Evolutionary conservation across 2,329 filamentous ascomycete genomes (phyloP).

Genomic region (Trichophyton equinum): DNA sequence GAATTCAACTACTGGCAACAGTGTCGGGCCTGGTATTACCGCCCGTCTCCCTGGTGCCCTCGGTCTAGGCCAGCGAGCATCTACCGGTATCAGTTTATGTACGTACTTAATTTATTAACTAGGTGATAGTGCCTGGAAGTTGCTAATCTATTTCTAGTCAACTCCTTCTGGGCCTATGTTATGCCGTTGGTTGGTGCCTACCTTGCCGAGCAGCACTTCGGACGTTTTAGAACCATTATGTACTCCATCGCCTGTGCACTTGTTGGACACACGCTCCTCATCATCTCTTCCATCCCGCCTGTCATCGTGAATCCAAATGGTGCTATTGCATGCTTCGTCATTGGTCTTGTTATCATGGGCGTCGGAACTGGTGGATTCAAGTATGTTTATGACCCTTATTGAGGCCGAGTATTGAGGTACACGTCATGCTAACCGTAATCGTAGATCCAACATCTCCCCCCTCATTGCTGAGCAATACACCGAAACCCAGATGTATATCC

Average conservation of each 20-base stretch:
- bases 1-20: slow-evolving; percentile 44
- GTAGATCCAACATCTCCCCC: slow-evolving; percentile 54
- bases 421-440: neutral
- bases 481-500: slow-evolving; percentile 45
- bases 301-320: slow-evolving; percentile 48
- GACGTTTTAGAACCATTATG: slow-evolving; percentile 58
- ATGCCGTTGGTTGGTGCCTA: slow-evolving; percentile 48
- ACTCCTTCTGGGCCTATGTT: slow-evolving; percentile 50
- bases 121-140: neutral
- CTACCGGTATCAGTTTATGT: slow-evolving; percentile 39
- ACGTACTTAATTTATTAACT: slow-evolving; percentile 12
- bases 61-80: slow-evolving; percentile 46
- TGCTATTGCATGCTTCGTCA: slow-evolving; percentile 51
- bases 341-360: slow-evolving; percentile 56
- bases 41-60: slow-evolving; percentile 45
- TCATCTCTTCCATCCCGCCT: slow-evolving; percentile 50
- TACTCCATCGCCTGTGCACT: slow-evolving; percentile 52
- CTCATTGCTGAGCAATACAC: slow-evolving; percentile 59
- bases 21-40: slow-evolving; percentile 19
- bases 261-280: slow-evolving; percentile 53
- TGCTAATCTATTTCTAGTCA: slow-evolving; percentile 26
- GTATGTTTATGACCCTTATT: slow-evolving; percentile 13
- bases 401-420: neutral
- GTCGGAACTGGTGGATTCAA: slow-evolving; percentile 71
- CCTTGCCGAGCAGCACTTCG: slow-evolving; percentile 56